Base-by-base conservation (phyloP, 495 filamentous ascomycete species). In the Tuber melanosporum region DNA sequence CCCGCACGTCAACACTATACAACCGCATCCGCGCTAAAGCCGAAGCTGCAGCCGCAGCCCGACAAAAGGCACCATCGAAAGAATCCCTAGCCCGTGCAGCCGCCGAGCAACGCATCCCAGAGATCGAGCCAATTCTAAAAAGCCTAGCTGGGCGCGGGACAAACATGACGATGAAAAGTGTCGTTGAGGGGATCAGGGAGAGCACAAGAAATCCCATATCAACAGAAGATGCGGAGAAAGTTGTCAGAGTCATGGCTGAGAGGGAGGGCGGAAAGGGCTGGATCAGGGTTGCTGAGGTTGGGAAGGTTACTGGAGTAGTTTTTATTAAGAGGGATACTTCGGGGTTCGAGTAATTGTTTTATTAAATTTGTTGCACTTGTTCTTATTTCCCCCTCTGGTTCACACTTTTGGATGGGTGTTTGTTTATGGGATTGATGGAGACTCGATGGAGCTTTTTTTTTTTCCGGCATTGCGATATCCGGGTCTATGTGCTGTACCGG, bases 1-100 rank as follows among this genome's bases (percentile, higher is more conserved):
- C 57, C 26, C 80, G 81, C 15, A 75, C 77, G 6, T 72, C 72
- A 43, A 75, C 72, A 6, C 77, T 82, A 17, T 73, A 82, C 32
- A 75, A 82, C 17, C 77, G 81, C 45, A 82, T 82, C 43, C 80
- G 81, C 8, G 81, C 81, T 8, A 82, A 82, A 73, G 81, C 81
- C 20, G 81, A 78, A 15, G 69, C 78, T 2, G 81, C 81, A 19
- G 81, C 71, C 20, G 73, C 78, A 39, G 80, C 73, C 22, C 80
- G 80, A 5, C 46, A 71, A 17, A 57, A 45, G 26, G 77, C 80
- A 6, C 81, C 77, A 15, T 71, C 80, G 15, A 75, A 72, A 14
- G 81, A 82, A 57, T 75, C 82, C 41, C 75, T 76, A 43, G 72
- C 70, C n/a, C 75, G 73, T 20, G 62, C 66, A 20, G 80, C 81